Evolutionary conservation across 441 rosid species (phyloP).

Genomic region (Syzygium malaccense): DNA sequence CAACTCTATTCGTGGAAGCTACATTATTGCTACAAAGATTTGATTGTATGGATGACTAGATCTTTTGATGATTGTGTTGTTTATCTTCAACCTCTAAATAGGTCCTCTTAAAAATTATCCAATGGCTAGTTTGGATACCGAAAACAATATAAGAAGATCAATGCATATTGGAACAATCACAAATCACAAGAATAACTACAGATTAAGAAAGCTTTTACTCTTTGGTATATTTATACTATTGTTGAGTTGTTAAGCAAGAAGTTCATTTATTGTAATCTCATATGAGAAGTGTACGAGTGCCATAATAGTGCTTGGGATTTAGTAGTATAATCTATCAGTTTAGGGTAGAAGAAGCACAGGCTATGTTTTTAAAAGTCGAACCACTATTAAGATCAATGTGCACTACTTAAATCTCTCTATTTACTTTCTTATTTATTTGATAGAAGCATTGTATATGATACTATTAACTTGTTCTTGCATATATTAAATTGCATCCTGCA

Average conservation of each 20-base stretch:
- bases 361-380: neutral
- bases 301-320: neutral
- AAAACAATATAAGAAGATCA: neutral
- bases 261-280: neutral
- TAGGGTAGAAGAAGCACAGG: neutral
- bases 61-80: neutral
- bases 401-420: neutral
- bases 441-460: neutral
- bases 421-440: neutral
- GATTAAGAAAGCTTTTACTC: neutral
- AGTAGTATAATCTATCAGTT: neutral
- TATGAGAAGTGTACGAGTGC: neutral
- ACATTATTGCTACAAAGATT: neutral
- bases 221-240: neutral
- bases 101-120: neutral
- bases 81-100: neutral
- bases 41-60: neutral
- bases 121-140: neutral
- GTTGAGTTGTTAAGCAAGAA: neutral
- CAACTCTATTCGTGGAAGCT: neutral
- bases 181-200: rapidly evolving
- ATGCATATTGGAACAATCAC: rapidly evolving
- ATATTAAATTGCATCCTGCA: neutral
- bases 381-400: neutral
- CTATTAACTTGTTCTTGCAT: neutral